These are phyloP conservation scores for Viridothelium virens DNA, from an alignment of 495 filamentous ascomycete genomes.

Conservation along the genomic window DNA sequence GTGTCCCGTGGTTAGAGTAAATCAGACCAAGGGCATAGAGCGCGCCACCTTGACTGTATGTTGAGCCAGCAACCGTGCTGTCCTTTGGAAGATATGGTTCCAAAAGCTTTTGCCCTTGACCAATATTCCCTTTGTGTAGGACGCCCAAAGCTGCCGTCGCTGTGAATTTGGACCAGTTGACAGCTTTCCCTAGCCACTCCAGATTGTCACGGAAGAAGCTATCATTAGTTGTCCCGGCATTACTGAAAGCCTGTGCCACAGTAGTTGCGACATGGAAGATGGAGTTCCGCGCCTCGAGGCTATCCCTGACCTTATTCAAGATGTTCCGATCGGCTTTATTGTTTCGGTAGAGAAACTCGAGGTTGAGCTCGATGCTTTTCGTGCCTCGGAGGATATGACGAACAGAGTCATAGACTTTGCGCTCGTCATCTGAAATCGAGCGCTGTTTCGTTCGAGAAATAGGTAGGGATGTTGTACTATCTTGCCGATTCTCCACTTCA, in stretches of 20 bases:
- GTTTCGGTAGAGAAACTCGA: slow-evolving; percentile 93
- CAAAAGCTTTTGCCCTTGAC: slow-evolving; percentile 83
- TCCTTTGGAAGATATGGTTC: slow-evolving; percentile 88
- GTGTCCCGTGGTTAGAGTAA: slow-evolving; percentile 93
- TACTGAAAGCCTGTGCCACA: slow-evolving; percentile 98
- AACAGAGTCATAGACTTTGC: slow-evolving; percentile 66
- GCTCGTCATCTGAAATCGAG: slow-evolving; percentile 32
- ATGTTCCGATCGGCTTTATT: slow-evolving; percentile 83
- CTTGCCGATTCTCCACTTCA: slow-evolving; percentile 27
- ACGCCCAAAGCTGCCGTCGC: slow-evolving; percentile 95
- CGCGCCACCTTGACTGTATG: slow-evolving; percentile 92
- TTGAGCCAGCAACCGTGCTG: slow-evolving; percentile 63
- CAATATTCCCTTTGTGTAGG: slow-evolving; percentile 90
- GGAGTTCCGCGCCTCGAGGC: slow-evolving; percentile 88
- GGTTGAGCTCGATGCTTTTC: slow-evolving; percentile 83
- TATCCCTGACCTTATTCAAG: slow-evolving; percentile 92
- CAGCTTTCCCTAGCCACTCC: slow-evolving; percentile 96
- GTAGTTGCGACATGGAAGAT: slow-evolving; percentile 98
- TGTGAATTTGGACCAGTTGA: slow-evolving; percentile 99
- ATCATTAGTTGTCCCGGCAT: slow-evolving; percentile 96
- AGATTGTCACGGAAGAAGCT: slow-evolving; percentile 96
- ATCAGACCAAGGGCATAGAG: slow-evolving; percentile 94
- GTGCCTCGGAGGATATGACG: slow-evolving; percentile 81
- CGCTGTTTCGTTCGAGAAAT: slow-evolving; percentile 33
- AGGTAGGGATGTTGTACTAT: slow-evolving; percentile 18